Conservation (phyloP, 148 eudicot genomes). For the Nepenthes mirabilis region DNA sequence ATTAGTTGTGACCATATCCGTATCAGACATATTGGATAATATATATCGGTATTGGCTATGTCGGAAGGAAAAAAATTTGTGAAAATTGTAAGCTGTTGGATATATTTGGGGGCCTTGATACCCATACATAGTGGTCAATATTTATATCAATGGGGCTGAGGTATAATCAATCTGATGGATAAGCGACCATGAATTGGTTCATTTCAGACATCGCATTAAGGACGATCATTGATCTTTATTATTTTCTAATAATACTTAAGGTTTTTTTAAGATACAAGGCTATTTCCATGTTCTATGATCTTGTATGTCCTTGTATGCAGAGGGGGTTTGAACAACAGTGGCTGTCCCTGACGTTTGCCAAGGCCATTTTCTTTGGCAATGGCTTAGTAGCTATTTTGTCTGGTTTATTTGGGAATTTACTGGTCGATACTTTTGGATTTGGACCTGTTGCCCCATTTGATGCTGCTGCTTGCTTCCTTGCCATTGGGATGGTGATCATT, state of each 20-base stretch:
- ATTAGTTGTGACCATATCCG: too few species aligned
- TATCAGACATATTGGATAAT: too few species aligned
- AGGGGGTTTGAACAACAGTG: constrained; percentile 87
- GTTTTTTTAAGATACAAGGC: not conserved
- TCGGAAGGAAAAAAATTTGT: too few species aligned
- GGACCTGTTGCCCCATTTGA: constrained; percentile 98
- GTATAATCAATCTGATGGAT: not conserved
- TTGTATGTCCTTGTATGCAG: constrained; percentile 26
- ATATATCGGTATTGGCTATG: too few species aligned
- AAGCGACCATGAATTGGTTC: too few species aligned
- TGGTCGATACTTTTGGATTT: constrained; percentile 53
- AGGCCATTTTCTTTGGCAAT: constrained; percentile 93
- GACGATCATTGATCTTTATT: too few species aligned
- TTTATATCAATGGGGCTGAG: not conserved
- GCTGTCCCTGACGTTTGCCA: constrained; percentile 92
- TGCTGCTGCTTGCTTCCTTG: constrained; percentile 86
- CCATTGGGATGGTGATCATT: constrained; percentile 84
- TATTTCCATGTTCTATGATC: not conserved
- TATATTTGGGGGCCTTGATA: not conserved
- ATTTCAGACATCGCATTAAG: too few species aligned
- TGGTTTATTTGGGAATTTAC: constrained; percentile 83
- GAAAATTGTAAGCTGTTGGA: not conserved
- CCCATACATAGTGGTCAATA: not conserved
- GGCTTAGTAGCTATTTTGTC: constrained; percentile 88
- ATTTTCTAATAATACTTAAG: too few species aligned